A percentile compares a stretch with the other conserved stretches of the same genome.
These are phyloP conservation scores for Phylloporus sp. DNA, from an alignment of 768 basidiomycete genomes.

Conservation along the genomic window DNA sequence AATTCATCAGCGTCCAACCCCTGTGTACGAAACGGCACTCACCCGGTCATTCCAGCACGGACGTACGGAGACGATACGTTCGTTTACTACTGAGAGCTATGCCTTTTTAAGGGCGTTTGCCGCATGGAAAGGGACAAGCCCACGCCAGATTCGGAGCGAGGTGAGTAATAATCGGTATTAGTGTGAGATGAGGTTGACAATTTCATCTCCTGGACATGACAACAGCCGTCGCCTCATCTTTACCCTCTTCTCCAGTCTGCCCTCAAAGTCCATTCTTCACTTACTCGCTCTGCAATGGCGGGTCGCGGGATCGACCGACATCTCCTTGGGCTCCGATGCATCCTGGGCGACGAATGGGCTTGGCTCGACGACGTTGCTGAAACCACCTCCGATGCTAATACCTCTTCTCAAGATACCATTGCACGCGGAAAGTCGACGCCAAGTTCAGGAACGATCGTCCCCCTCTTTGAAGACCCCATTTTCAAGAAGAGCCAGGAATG, in stretches of 20 bases:
- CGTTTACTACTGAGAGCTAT: slow-evolving; percentile 66
- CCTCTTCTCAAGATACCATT: slow-evolving; percentile 3
- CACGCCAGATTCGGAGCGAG: neutral
- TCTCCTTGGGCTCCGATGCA: slow-evolving; percentile 73
- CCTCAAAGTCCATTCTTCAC: slow-evolving; percentile 60
- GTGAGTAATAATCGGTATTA: slow-evolving; percentile 9
- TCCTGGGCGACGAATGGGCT: slow-evolving; percentile 41
- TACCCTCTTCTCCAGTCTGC: slow-evolving; percentile 60
- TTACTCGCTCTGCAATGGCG: slow-evolving; percentile 71
- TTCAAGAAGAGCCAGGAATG: slow-evolving; percentile 74
- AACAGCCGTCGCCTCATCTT: slow-evolving; percentile 23
- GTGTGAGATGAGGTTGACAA: neutral
- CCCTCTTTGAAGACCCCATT: slow-evolving; percentile 72
- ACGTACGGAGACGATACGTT: slow-evolving; percentile 85
- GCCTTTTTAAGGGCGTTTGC: slow-evolving; percentile 39
- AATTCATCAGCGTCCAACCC: slow-evolving; percentile 69
- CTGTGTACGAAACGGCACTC: slow-evolving; percentile 90
- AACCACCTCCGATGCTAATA: neutral
- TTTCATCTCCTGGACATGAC: neutral
- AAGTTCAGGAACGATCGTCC: neutral
- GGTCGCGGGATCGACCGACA: slow-evolving; percentile 89
- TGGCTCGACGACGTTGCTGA: slow-evolving; percentile 21
- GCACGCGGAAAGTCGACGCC: neutral
- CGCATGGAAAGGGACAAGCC: slow-evolving; percentile 13
- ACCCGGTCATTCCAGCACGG: slow-evolving; percentile 84